phyloP scores from a whole-genome alignment of 1,139 yeast species.

The Meyerozyma sp. region DNA sequence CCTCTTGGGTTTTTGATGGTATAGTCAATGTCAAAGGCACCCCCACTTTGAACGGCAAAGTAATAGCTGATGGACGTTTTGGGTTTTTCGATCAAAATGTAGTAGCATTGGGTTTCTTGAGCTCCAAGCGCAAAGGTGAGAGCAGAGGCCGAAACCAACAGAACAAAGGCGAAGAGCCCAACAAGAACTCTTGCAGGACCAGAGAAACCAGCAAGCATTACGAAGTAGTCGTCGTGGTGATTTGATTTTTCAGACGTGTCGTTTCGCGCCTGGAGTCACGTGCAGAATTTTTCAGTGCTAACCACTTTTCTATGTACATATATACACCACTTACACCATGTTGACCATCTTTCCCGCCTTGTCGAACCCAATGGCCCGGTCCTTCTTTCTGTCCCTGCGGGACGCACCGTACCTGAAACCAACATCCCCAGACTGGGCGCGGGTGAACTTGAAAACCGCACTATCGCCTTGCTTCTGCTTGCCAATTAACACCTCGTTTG shows the following conservation, averaged over 20 bases:
- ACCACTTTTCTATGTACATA: not conserved
- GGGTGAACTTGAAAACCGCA: conserved; percentile 65
- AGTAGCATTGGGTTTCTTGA: conserved; percentile 72
- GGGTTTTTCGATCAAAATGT: conserved; percentile 62
- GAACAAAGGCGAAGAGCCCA: conserved; percentile 18
- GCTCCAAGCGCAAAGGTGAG: conserved; percentile 77
- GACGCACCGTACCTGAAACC: conserved; percentile 93
- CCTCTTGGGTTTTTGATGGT: conserved; percentile 66
- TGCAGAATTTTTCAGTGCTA: not conserved
- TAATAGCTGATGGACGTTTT: conserved; percentile 70
- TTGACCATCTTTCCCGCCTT: conserved; percentile 60
- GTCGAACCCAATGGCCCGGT: conserved; percentile 74
- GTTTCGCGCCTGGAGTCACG: conserved; percentile 1
- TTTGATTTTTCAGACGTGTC: conserved; percentile 1
- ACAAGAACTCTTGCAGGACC: conserved; percentile 1
- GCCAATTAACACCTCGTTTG: conserved; percentile 41
- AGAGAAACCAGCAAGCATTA: not conserved
- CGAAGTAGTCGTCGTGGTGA: not conserved
- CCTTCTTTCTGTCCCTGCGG: conserved; percentile 82
- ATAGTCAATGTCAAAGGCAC: conserved; percentile 80
- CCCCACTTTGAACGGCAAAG: conserved; percentile 92
- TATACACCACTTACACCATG: conserved; percentile 7
- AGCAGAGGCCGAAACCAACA: conserved; percentile 47
- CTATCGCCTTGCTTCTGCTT: conserved; percentile 53
- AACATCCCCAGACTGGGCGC: conserved; percentile 74